Percentiles rank a stretch among this genome's conserved stretches.
Evolutionary conservation across 2,329 filamentous ascomycete genomes (phyloP).

Genomic region (Claviceps lovelessii): DNA sequence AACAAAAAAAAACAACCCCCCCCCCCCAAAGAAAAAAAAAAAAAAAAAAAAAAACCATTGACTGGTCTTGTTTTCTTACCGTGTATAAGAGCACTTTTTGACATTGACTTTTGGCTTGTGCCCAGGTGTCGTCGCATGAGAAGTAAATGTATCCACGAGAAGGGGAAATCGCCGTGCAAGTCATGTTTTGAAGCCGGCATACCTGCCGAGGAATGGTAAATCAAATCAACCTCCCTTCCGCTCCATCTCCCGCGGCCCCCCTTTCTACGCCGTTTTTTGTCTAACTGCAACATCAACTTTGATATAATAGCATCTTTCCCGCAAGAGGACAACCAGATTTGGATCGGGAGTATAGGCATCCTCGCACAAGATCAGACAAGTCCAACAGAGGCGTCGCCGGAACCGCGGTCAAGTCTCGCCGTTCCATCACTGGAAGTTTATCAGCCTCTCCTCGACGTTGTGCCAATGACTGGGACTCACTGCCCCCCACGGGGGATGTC

Average conservation of each 20-base stretch:
- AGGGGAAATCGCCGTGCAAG: conserved; percentile 33
- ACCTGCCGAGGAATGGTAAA: conserved; percentile 34
- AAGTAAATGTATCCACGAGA: conserved; percentile 40
- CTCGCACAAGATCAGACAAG: conserved; percentile 35
- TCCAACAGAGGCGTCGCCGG: conserved; percentile 24
- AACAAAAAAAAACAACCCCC: neutral
- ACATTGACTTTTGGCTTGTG: neutral
- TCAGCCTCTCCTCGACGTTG: conserved; percentile 8
- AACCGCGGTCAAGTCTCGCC: conserved; percentile 22
- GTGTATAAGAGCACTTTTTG: neutral
- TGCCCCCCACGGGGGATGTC: conserved; percentile 35
- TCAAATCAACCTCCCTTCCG: neutral
- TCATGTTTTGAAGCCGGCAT: conserved; percentile 37
- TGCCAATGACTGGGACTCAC: conserved; percentile 31
- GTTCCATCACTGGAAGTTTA: conserved; percentile 19
- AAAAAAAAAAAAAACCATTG: neutral
- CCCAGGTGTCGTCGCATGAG: conserved; percentile 40
- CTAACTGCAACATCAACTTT: neutral
- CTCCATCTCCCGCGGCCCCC: neutral
- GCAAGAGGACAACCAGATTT: conserved; percentile 37
- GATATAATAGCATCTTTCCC: conserved; percentile 31
- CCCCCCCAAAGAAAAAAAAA: neutral
- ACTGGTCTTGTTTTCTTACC: neutral
- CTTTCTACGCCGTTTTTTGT: neutral
- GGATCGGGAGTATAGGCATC: conserved; percentile 43